A percentile compares a stretch with the other conserved stretches of the same genome.
phyloP scores from a whole-genome alignment of 352 stramenopile species.

The Phytophthora cactorum region DNA sequence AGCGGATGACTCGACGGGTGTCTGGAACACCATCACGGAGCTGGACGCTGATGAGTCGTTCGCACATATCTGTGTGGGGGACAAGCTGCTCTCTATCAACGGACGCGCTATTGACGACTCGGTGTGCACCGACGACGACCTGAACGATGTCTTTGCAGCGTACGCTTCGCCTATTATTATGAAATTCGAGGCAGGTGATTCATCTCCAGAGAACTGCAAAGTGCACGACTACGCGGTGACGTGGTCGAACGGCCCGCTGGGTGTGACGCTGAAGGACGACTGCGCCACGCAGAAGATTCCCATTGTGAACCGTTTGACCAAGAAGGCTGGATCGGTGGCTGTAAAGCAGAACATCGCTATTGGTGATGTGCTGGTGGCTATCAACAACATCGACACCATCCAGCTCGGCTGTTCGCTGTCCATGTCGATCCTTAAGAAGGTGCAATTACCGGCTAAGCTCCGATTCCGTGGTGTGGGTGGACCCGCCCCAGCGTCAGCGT shows the following conservation, averaged over 20 bases:
- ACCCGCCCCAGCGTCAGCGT: conserved; percentile 33
- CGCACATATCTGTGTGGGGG: conserved; percentile 69
- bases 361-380: conserved; percentile 83
- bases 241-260: conserved; percentile 87
- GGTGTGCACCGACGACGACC: conserved; percentile 65
- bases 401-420: conserved; percentile 86
- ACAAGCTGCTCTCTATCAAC: conserved; percentile 82
- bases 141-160: conserved; percentile 77
- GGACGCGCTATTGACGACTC: conserved; percentile 69
- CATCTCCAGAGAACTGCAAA: conserved; percentile 56
- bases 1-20: conserved; percentile 43
- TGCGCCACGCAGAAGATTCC: conserved; percentile 84
- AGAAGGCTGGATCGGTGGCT: conserved; percentile 85
- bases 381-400: conserved; percentile 92
- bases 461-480: conserved; percentile 85
- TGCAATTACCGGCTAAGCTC: conserved; percentile 84
- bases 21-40: conserved; percentile 74
- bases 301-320: conserved; percentile 88
- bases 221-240: conserved; percentile 88
- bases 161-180: conserved; percentile 83
- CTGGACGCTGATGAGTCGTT: conserved; percentile 86
- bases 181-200: conserved; percentile 74
- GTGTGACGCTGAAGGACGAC: conserved; percentile 88
- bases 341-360: conserved; percentile 91
- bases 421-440: conserved; percentile 91